A percentile compares a stretch with the other conserved stretches of the same genome.
phyloP scores from a whole-genome alignment of 768 basidiomycete genomes.

The Serendipita sp. region DNA sequence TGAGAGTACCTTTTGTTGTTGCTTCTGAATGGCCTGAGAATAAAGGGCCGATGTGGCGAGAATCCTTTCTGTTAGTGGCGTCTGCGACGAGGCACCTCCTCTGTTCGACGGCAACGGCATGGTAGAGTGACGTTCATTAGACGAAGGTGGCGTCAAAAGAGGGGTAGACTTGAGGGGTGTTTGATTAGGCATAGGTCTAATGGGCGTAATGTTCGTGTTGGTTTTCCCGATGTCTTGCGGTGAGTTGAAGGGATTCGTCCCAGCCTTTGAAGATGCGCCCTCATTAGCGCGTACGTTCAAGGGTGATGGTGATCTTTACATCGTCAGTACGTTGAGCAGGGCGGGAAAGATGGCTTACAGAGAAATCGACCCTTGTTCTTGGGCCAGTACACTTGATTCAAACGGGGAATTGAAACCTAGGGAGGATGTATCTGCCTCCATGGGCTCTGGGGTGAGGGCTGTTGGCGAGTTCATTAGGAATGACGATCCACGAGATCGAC shows the following conservation, averaged over 20 bases:
- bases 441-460: background rate
- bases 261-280: background rate
- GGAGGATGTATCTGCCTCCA: background rate
- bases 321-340: background rate
- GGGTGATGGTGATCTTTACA: background rate
- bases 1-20: background rate
- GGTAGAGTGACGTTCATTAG: background rate
- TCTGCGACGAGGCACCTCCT: background rate
- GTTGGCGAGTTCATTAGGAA: background rate
- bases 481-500: background rate
- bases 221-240: background rate
- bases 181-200: background rate
- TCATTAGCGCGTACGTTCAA: background rate
- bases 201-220: conserved; percentile 2
- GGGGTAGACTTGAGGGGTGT: background rate
- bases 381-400: background rate
- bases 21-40: conserved; percentile 4
- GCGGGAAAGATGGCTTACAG: background rate
- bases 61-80: background rate
- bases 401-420: background rate
- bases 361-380: background rate
- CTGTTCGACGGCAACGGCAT: background rate
- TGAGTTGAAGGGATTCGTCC: background rate
- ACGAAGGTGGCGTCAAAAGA: background rate
- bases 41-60: background rate